These are phyloP conservation scores for Suhomyces tanzawaensis DNA, from an alignment of 805 yeast species.

Conservation along the genomic window DNA sequence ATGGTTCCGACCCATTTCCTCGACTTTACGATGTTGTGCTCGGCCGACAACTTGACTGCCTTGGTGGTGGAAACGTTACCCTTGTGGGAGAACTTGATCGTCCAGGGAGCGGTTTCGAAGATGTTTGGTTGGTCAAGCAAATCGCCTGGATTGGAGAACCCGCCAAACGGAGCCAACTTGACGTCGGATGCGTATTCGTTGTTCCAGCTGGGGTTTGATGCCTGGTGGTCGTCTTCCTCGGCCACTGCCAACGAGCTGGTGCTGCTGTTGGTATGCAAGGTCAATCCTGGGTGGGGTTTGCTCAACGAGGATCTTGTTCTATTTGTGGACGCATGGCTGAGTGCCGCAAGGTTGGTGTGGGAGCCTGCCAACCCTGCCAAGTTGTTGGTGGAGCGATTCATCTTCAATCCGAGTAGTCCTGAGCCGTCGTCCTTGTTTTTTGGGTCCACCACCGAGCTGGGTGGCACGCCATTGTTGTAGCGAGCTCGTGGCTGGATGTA, in stretches of 20 bases:
- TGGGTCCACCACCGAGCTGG: constrained; percentile 33
- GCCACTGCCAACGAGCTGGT: constrained; percentile 29
- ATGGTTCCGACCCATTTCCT: constrained; percentile 84
- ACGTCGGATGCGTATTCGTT: constrained; percentile 11
- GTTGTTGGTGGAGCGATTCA: constrained; percentile 30
- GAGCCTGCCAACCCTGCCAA: constrained; percentile 17
- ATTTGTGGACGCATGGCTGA: constrained; percentile 5
- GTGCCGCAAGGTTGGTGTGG: constrained; percentile 11
- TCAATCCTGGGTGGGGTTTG: constrained; percentile 17
- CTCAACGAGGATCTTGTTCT: constrained; percentile 17
- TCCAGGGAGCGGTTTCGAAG: constrained; percentile 68
- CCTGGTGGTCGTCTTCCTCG: constrained; percentile 25
- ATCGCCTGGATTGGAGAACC: constrained; percentile 57
- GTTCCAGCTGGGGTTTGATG: constrained; percentile 6
- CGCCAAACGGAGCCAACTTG: constrained; percentile 66
- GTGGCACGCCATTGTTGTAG: constrained; percentile 21
- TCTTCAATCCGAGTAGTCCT: constrained; percentile 36
- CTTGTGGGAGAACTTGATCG: constrained; percentile 59
- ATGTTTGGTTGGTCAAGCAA: constrained; percentile 42
- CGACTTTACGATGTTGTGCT: constrained; percentile 32
- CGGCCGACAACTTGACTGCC: constrained; percentile 65
- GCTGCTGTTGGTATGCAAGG: constrained; percentile 25
- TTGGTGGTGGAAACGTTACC: constrained; percentile 90
- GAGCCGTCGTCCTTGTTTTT: constrained; percentile 28
- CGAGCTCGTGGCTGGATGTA: constrained; percentile 48